These are phyloP conservation scores for Leccinum holopus DNA, from an alignment of 1,284 basidiomycete genomes.

Conservation along the genomic window DNA sequence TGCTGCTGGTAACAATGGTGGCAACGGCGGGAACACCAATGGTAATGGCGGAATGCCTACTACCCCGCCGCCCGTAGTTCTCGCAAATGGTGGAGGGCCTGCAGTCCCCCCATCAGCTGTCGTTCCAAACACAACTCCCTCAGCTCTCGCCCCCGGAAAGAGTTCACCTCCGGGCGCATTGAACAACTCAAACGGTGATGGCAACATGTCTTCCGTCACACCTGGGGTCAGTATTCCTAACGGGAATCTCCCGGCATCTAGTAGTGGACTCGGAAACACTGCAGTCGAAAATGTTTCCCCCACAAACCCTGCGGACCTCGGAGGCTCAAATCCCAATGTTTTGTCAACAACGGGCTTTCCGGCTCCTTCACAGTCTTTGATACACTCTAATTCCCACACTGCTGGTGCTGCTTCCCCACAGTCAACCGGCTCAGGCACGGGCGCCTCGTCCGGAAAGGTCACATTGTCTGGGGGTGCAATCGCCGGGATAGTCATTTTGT, in stretches of 20 bases:
- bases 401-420: not conserved
- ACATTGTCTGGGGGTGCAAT: slow-evolving; percentile 30
- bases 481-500: slow-evolving; percentile 31
- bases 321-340: not conserved
- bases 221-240: not conserved
- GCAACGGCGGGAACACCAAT: not conserved
- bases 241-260: not conserved
- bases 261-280: not conserved
- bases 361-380: slow-evolving; percentile 4
- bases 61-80: not conserved
- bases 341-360: not conserved
- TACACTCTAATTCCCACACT: slow-evolving; percentile 2
- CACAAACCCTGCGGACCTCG: not conserved
- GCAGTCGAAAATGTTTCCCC: not conserved
- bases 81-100: slow-evolving; percentile 3
- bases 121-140: not conserved
- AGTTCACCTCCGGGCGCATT: not conserved
- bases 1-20: not conserved
- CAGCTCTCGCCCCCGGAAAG: not conserved
- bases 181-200: not conserved
- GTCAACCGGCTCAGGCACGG: slow-evolving; percentile 4
- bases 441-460: slow-evolving; percentile 9
- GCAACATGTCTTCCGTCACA: not conserved
- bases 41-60: slow-evolving; percentile 5
- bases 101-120: not conserved